Evolutionary conservation across 352 stramenopile genomes (phyloP).

Genomic region (Salisapilia sapeloensis): DNA sequence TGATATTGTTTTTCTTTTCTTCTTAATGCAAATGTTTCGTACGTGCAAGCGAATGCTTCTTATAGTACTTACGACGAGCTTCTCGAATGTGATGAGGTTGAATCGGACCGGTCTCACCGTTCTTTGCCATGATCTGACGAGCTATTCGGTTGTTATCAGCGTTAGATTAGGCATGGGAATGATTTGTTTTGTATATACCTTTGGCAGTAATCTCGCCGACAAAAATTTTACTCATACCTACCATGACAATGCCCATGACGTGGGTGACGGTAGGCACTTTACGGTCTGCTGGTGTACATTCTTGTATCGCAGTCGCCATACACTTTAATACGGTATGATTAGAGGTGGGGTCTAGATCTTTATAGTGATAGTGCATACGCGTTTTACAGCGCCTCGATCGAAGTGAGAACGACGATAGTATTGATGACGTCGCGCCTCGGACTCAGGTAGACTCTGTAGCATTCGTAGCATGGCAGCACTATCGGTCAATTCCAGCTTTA

Average conservation of each 20-base stretch:
- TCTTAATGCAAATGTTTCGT: too few species aligned
- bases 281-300: conserved; percentile 33
- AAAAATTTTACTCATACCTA: conserved; percentile 76
- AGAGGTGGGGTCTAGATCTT: too few species aligned
- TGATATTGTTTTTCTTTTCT: too few species aligned
- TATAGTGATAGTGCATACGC: conserved; percentile 27
- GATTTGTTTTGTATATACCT: conserved; percentile 21
- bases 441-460: conserved; percentile 41
- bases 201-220: conserved; percentile 62
- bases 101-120: conserved; percentile 59
- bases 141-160: conserved; percentile 11
- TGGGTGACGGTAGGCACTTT: conserved; percentile 44
- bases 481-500: conserved; percentile 36
- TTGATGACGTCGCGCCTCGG: conserved; percentile 51
- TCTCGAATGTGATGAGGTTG: conserved; percentile 56
- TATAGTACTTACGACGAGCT: conserved; percentile 74
- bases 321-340: conserved; percentile 31
- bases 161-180: not conserved
- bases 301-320: conserved; percentile 61
- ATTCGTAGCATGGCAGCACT: conserved; percentile 58
- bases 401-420: conserved; percentile 75
- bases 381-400: conserved; percentile 61
- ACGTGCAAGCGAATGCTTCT: conserved; percentile 37
- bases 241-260: conserved; percentile 80
- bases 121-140: conserved; percentile 62